Percentiles rank a stretch among this genome's conserved stretches.
These are phyloP conservation scores for Amanita exitialis DNA, from an alignment of 768 basidiomycete species.

Conservation along the genomic window DNA sequence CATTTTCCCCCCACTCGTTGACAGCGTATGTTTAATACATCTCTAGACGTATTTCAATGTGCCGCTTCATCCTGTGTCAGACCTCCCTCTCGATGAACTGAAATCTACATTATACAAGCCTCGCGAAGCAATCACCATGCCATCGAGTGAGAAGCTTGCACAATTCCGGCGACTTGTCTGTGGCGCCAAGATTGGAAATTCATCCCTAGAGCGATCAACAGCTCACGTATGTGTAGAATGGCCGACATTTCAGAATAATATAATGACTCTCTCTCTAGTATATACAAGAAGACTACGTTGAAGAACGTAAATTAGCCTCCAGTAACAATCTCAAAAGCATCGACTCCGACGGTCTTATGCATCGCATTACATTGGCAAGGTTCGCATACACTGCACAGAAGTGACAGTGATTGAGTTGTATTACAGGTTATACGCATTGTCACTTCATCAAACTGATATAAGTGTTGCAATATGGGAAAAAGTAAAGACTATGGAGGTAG, in stretches of 20 bases:
- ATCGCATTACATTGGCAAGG: conserved; percentile 63
- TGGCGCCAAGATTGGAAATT: conserved; percentile 48
- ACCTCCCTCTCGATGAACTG: conserved; percentile 6
- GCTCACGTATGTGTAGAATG: conserved; percentile 39
- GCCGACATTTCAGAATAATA: not conserved
- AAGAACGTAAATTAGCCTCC: conserved; percentile 25
- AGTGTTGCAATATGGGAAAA: conserved; percentile 53
- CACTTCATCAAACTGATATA: conserved; percentile 45
- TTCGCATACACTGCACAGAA: conserved; percentile 20
- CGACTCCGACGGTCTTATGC: conserved; percentile 53
- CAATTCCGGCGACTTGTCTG: conserved; percentile 50
- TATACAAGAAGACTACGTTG: conserved; percentile 70
- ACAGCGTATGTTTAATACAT: not conserved
- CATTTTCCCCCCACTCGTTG: not conserved
- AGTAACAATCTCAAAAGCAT: conserved; percentile 23
- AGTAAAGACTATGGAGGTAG: conserved; percentile 48
- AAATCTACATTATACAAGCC: conserved; percentile 38
- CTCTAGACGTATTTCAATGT: conserved; percentile 50
- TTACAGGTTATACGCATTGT: conserved; percentile 51
- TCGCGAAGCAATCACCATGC: conserved; percentile 31
- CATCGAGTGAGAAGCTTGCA: conserved; percentile 34
- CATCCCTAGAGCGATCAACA: conserved; percentile 40
- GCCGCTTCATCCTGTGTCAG: conserved; percentile 27
- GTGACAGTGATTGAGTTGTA: conserved; percentile 3
- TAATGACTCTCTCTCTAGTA: conserved; percentile 28